Evolutionary conservation across 441 rosid species (phyloP).

Genomic region (Hypseocharis bilobata): DNA sequence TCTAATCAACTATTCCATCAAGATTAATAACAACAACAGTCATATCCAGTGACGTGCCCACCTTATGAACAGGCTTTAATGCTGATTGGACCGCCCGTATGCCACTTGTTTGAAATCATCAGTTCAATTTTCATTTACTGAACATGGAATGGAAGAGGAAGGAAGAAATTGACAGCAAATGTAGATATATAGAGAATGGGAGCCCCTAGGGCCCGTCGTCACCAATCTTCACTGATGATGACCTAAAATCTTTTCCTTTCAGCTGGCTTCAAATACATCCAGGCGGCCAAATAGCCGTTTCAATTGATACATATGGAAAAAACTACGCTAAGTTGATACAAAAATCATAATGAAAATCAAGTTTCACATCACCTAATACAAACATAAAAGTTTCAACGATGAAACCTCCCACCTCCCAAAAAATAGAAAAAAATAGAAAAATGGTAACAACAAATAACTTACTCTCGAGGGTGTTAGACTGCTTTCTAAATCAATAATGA

Average conservation of each 20-base stretch:
- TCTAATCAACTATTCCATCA: too few relatives aligned
- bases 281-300: not conserved
- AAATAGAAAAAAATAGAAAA: not conserved
- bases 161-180: too few relatives aligned
- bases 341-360: not conserved
- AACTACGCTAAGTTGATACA: not conserved
- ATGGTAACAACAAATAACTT: slow-evolving; percentile 10
- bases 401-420: not conserved
- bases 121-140: too few relatives aligned
- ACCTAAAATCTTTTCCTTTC: not conserved
- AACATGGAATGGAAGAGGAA: too few relatives aligned
- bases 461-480: slow-evolving; percentile 11
- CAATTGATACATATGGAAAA: not conserved
- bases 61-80: too few relatives aligned
- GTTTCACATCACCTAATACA: not conserved
- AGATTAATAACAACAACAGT: too few relatives aligned
- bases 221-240: not conserved
- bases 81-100: too few relatives aligned
- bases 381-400: not conserved
- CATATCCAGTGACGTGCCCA: too few relatives aligned
- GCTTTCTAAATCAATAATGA: slow-evolving; percentile 36
- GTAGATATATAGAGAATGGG: too few relatives aligned
- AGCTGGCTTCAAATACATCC: not conserved
- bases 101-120: too few relatives aligned
- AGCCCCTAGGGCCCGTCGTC: too few relatives aligned